These are phyloP conservation scores for Sclerotinia glacialis DNA, from an alignment of 2,329 filamentous ascomycete genomes.

Conservation along the genomic window DNA sequence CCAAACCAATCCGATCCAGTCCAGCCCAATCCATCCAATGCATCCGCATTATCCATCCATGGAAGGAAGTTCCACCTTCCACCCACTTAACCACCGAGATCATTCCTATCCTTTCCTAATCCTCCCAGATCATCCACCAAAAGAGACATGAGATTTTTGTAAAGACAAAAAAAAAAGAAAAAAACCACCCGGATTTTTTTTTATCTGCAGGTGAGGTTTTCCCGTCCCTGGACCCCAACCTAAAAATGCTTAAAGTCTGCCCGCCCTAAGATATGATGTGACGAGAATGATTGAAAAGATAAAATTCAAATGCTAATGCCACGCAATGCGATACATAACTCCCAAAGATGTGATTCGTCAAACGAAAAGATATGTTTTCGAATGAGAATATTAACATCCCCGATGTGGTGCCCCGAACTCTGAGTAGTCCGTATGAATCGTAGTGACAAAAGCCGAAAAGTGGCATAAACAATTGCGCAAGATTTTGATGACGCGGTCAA, in stretches of 20 bases:
- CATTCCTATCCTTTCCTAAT: background rate
- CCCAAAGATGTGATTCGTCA: background rate
- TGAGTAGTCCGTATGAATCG: background rate
- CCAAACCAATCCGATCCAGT: background rate
- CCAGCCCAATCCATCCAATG: background rate
- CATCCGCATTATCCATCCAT: slow-evolving; percentile 8
- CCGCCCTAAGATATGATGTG: background rate
- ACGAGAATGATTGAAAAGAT: background rate
- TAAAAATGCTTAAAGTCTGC: background rate
- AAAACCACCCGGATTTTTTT: background rate
- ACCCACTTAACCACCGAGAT: background rate
- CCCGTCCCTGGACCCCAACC: no score
- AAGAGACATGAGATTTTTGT: background rate
- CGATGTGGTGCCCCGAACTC: slow-evolving; percentile 5
- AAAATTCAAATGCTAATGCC: background rate
- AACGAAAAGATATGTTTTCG: background rate
- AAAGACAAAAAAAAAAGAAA: background rate
- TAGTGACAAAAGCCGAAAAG: background rate
- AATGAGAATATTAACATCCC: background rate
- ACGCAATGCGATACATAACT: background rate
- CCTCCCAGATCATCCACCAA: background rate
- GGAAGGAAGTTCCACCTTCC: background rate
- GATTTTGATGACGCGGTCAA: background rate
- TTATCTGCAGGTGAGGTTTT: no score
- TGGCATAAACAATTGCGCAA: background rate